Percentiles rank a stretch among this genome's conserved stretches.
Evolutionary conservation across 805 yeast species (phyloP).

Genomic region (Myxozyma neotropica): DNA sequence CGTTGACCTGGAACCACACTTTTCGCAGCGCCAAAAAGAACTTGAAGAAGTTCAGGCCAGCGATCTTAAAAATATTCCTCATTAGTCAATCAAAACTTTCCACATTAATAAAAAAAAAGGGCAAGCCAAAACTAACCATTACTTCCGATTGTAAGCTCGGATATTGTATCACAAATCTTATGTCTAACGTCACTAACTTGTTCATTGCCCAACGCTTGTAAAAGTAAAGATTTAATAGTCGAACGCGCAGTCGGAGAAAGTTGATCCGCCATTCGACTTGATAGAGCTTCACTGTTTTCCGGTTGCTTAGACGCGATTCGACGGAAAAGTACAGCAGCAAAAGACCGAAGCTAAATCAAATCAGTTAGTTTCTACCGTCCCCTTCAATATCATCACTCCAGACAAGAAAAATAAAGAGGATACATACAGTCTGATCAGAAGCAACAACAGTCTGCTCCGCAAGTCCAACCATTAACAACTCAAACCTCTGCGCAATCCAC

Average conservation of each 20-base stretch:
- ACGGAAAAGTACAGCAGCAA: conserved; percentile 87
- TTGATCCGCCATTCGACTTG: conserved; percentile 77
- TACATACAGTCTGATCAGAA: conserved; percentile 58
- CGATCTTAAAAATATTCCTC: conserved; percentile 41
- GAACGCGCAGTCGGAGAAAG: conserved; percentile 58
- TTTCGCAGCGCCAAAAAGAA: conserved; percentile 65
- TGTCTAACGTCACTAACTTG: conserved; percentile 82
- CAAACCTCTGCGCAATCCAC: conserved; percentile 77
- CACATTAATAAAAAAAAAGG: background rate
- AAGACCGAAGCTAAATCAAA: conserved; percentile 48
- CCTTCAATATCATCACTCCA: background rate
- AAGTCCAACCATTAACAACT: conserved; percentile 69
- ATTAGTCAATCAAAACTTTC: too few relatives aligned
- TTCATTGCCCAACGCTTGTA: conserved; percentile 69
- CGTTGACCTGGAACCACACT: conserved; percentile 67
- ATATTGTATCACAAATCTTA: conserved; percentile 89
- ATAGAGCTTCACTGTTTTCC: conserved; percentile 56
- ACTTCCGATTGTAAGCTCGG: conserved; percentile 70
- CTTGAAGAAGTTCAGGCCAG: conserved; percentile 83
- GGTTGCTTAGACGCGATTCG: conserved; percentile 75
- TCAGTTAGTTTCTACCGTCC: background rate
- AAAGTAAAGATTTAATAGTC: conserved; percentile 65
- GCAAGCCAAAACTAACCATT: conserved; percentile 36
- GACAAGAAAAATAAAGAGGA: background rate
- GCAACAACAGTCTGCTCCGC: conserved; percentile 70